Conservation (phyloP, 768 basidiomycete species). For the Mycena indigotica region DNA sequence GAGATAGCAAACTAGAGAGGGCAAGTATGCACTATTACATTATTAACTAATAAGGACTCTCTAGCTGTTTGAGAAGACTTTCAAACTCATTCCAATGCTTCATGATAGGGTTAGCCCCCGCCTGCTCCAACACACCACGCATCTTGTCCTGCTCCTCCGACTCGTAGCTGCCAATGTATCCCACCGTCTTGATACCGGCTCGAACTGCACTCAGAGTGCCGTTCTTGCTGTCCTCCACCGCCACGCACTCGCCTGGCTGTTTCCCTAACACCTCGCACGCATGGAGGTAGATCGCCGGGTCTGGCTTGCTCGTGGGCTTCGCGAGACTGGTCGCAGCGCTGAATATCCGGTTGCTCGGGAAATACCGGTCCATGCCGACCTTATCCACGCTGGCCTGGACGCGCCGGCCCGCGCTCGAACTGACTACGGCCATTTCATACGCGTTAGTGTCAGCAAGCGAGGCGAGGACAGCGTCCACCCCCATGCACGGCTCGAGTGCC, state of each 20-base stretch:
- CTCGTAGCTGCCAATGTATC: slow-evolving; percentile 28
- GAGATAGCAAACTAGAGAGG: too few species aligned
- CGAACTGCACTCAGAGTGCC: slow-evolving; percentile 25
- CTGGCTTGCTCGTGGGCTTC: slow-evolving; percentile 29
- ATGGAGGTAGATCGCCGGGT: slow-evolving; percentile 29
- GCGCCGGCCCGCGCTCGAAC: slow-evolving; percentile 26
- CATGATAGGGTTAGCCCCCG: slow-evolving; percentile 25
- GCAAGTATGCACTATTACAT: too few species aligned
- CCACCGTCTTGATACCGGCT: slow-evolving; percentile 25
- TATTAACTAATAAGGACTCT: slow-evolving; percentile 4
- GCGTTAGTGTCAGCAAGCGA: not conserved
- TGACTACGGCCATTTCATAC: slow-evolving; percentile 26
- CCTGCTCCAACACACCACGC: slow-evolving; percentile 19
- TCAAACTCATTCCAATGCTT: slow-evolving; percentile 26
- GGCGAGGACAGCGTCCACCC: slow-evolving; percentile 18
- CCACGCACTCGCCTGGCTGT: slow-evolving; percentile 23
- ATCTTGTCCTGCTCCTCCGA: slow-evolving; percentile 24
- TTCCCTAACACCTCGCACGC: slow-evolving; percentile 26
- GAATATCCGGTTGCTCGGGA: slow-evolving; percentile 22
- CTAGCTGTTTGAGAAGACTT: slow-evolving; percentile 17
- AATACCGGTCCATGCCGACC: slow-evolving; percentile 23
- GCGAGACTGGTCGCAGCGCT: slow-evolving; percentile 29
- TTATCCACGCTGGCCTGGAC: slow-evolving; percentile 28
- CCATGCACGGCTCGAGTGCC: slow-evolving; percentile 37
- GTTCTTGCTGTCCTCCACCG: slow-evolving; percentile 29